Evolutionary conservation across 2,329 filamentous ascomycete species (phyloP), one percentile per base, ranked within the genome.

Genomic region (Zymoseptoria brevis): DNA sequence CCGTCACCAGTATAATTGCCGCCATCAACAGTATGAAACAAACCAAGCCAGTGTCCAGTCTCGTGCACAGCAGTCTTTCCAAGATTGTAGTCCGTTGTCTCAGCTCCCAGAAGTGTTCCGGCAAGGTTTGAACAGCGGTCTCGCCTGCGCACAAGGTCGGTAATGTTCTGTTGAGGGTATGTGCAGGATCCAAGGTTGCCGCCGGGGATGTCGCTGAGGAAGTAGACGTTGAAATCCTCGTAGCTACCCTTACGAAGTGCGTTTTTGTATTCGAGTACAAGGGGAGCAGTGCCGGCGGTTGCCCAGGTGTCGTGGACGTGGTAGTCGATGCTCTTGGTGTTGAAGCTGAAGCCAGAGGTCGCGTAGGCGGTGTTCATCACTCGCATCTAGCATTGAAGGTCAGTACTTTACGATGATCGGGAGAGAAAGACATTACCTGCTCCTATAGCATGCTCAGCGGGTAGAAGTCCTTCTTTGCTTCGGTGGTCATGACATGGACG

Each of bases 51-150:
- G 62, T 53, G 50, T 6, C 75, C 73, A 26, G 71, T 69, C 62
- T 76, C 74, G 62, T 76, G 74, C 8, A 74, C 74, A 8, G 73
- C 72, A 3, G 74, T 76, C 64, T 67, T 72, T 21, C 74, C 75
- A 45, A 65, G 59, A 61, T 74, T 71, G 66, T 80, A 82, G 11
- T 75, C 74, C 9, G 69, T 63, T 52, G 78, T 68, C 45, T 69
- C 62, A 21, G 79, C 78, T 19, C 75, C 75, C 5, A 80, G 80
- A 76, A 82, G 79, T 3, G 78, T 81, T 55, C 74, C 74, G 8
- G 78, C 77, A 22, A 81, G 74, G 29, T 82, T 74, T 64, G 79
- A 81, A 69, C 80, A 82, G 16, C 80, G 80, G 64, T 83, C 80
- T 53, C 74, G 74, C 41, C 73, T 64, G 19, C 69, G 54, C 57